Percentiles rank a stretch among this genome's conserved stretches.
phyloP scores from a whole-genome alignment of 1,284 basidiomycete species.

The Bjerkandera adusta region DNA sequence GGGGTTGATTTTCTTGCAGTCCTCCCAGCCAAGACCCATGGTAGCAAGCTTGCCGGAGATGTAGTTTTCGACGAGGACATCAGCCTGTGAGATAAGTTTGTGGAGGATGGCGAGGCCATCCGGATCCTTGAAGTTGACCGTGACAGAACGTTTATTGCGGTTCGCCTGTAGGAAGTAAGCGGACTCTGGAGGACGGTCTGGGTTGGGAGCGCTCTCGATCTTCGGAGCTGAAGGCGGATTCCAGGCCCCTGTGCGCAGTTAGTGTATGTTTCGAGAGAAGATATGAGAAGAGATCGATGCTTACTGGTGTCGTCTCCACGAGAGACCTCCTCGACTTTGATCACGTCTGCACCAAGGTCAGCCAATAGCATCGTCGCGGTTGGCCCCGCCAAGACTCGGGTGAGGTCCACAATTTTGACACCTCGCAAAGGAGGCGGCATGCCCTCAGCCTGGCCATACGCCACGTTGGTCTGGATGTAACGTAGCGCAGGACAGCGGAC shows the following conservation, averaged over 20 bases:
- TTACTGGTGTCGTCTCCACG: slow-evolving; percentile 90
- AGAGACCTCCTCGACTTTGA: slow-evolving; percentile 83
- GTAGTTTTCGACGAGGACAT: slow-evolving; percentile 91
- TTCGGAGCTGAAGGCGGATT: slow-evolving; percentile 53
- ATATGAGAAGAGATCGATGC: slow-evolving; percentile 16
- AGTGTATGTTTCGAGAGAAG: not conserved
- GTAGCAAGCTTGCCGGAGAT: slow-evolving; percentile 80
- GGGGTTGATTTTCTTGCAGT: slow-evolving; percentile 79
- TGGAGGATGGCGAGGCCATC: slow-evolving; percentile 80
- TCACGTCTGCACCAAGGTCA: slow-evolving; percentile 88
- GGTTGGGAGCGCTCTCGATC: slow-evolving; percentile 34
- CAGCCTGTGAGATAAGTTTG: slow-evolving; percentile 72
- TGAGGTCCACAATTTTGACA: slow-evolving; percentile 82
- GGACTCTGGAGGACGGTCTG: slow-evolving; percentile 83
- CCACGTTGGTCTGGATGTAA: slow-evolving; percentile 11
- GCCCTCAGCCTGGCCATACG: slow-evolving; percentile 28
- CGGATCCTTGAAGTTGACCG: slow-evolving; percentile 81
- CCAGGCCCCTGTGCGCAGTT: slow-evolving; percentile 66
- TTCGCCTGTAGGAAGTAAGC: slow-evolving; percentile 93
- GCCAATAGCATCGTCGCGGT: slow-evolving; percentile 88
- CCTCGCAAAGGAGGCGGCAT: slow-evolving; percentile 80
- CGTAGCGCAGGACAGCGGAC: not conserved
- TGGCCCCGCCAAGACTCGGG: slow-evolving; percentile 87
- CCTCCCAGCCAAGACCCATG: slow-evolving; percentile 86
- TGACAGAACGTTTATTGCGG: slow-evolving; percentile 87